phyloP scores from a whole-genome alignment of 768 basidiomycete genomes.

The Pholiota molesta region DNA sequence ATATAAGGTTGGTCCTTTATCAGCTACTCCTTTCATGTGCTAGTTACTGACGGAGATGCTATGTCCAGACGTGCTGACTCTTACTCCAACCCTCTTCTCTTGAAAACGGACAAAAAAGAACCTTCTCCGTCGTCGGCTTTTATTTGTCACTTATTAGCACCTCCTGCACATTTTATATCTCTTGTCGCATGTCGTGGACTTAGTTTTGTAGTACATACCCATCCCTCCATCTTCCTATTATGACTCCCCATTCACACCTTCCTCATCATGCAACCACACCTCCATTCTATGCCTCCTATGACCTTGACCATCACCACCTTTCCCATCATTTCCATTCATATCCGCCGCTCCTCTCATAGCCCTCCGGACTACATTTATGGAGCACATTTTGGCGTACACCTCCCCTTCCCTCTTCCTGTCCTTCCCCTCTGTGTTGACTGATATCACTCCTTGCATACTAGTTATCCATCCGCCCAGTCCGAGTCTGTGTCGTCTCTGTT shows the following conservation, averaged over 20 bases:
- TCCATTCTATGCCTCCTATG: slow-evolving; percentile 7
- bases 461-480: neutral
- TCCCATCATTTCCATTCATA: neutral
- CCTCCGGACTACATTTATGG: neutral
- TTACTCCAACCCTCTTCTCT: slow-evolving; percentile 1
- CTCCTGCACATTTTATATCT: slow-evolving; percentile 5
- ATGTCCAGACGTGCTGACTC: neutral
- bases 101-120: slow-evolving; percentile 8
- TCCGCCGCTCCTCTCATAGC: neutral
- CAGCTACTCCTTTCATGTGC: neutral
- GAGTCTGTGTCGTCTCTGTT: neutral
- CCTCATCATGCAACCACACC: slow-evolving; percentile 23
- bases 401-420: neutral
- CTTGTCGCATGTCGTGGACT: slow-evolving; percentile 19
- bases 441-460: neutral
- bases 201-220: slow-evolving; percentile 25
- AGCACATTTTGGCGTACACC: neutral
- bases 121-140: slow-evolving; percentile 19
- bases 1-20: slow-evolving; percentile 39
- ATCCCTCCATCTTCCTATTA: neutral
- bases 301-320: neutral
- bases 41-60: neutral
- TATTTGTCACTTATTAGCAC: slow-evolving; percentile 25
- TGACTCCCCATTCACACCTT: slow-evolving; percentile 1
- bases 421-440: neutral